Conservation (phyloP, 805 yeast species). For the Myxozyma kluyveri region DNA sequence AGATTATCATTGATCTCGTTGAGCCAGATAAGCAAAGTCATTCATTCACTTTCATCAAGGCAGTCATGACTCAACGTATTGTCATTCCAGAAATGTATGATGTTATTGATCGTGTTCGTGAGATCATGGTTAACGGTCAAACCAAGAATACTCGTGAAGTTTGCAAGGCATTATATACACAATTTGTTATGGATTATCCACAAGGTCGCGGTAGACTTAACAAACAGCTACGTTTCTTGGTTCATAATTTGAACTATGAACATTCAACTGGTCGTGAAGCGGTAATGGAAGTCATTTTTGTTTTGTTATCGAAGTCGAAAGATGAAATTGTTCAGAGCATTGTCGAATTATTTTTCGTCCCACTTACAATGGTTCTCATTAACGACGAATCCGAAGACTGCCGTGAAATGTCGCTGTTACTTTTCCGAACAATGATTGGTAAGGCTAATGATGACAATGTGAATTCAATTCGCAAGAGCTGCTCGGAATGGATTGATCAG, state of each 20-base stretch:
- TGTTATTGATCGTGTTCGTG: conserved; percentile 73
- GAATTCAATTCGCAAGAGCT: conserved; percentile 15
- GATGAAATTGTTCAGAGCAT: conserved; percentile 50
- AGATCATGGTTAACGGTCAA: conserved; percentile 87
- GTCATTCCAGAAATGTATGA: conserved; percentile 88
- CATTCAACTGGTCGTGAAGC: conserved; percentile 84
- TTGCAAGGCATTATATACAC: conserved; percentile 77
- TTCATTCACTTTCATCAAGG: conserved; percentile 78
- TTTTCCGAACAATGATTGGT: conserved; percentile 55
- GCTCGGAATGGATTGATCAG: conserved; percentile 23
- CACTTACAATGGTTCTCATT: conserved; percentile 70
- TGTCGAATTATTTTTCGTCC: conserved; percentile 76
- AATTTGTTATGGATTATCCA: conserved; percentile 89
- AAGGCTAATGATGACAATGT: conserved; percentile 44
- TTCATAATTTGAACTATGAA: conserved; percentile 77
- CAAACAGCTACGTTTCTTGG: conserved; percentile 75
- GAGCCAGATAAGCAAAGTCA: conserved; percentile 87
- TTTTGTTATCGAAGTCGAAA: conserved; percentile 65
- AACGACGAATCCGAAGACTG: conserved; percentile 77
- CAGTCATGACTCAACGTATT: conserved; percentile 70
- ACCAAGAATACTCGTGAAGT: conserved; percentile 76
- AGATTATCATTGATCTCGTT: conserved; percentile 80
- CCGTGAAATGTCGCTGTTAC: conserved; percentile 73
- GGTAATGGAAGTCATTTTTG: conserved; percentile 79
- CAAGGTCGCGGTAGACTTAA: conserved; percentile 84